Conservation (phyloP, 495 filamentous ascomycete genomes). For the Endocarpon pusillum region DNA sequence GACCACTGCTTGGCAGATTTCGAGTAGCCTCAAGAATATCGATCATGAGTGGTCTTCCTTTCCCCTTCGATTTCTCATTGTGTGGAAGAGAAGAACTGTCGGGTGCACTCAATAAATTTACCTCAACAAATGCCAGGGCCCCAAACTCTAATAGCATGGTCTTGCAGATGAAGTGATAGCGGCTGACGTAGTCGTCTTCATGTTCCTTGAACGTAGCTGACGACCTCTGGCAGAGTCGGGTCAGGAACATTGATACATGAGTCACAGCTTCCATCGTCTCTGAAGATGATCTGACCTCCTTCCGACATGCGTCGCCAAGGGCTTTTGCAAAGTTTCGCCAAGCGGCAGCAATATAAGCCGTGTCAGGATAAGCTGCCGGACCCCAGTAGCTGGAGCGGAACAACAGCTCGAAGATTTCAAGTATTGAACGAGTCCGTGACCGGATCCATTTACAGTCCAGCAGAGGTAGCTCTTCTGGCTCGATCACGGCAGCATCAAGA, state of each 20-base stretch:
- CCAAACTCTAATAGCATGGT: conserved; percentile 51
- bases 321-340: conserved; percentile 56
- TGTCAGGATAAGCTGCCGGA: conserved; percentile 18
- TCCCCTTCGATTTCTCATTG: too few species aligned
- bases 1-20: too few species aligned
- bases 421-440: conserved; percentile 40
- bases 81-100: too few species aligned
- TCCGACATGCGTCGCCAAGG: conserved; percentile 59
- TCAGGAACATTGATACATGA: conserved; percentile 46
- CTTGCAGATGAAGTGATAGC: conserved; percentile 40
- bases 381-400: conserved; percentile 39
- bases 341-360: conserved; percentile 33
- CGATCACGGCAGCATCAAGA: conserved; percentile 35
- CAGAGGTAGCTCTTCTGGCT: conserved; percentile 54
- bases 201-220: conserved; percentile 22
- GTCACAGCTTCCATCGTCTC: conserved; percentile 70
- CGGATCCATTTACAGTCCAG: conserved; percentile 83
- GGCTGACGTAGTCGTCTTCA: conserved; percentile 16
- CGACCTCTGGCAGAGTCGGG: conserved; percentile 45
- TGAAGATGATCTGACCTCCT: conserved; percentile 76
- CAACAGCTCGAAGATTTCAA: conserved; percentile 46
- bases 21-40: too few species aligned
- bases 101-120: too few species aligned
- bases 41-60: too few species aligned
- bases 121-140: conserved; percentile 62